Conservation (phyloP, 2,329 filamentous ascomycete species). For the Leptodontidium sp. region DNA sequence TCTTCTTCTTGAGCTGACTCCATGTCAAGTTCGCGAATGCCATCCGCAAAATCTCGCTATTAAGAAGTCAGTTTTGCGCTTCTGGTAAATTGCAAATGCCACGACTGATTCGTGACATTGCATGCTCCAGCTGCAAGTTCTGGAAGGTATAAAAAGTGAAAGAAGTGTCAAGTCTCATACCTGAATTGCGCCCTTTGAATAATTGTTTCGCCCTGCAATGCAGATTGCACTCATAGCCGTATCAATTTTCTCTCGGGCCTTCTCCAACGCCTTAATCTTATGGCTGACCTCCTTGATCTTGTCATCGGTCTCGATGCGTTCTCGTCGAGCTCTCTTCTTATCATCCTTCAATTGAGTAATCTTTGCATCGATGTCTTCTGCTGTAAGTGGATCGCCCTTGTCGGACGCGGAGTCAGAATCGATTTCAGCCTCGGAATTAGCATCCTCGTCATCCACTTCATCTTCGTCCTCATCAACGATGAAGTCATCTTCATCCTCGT, state of each 20-base stretch:
- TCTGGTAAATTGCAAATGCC: slow-evolving; percentile 46
- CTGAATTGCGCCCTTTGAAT: slow-evolving; percentile 15
- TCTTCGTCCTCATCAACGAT: slow-evolving; percentile 36
- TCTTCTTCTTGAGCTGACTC: slow-evolving; percentile 21
- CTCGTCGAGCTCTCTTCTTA: slow-evolving; percentile 52
- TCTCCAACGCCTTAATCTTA: slow-evolving; percentile 15
- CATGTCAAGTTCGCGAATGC: slow-evolving; percentile 18
- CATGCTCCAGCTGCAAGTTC: too few relatives aligned
- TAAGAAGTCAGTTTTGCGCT: slow-evolving; percentile 46
- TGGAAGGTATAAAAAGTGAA: neutral
- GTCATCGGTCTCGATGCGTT: slow-evolving; percentile 41
- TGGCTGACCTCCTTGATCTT: slow-evolving; percentile 44
- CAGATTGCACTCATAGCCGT: slow-evolving; percentile 19
- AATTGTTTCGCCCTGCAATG: slow-evolving; percentile 16
- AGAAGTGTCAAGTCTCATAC: neutral
- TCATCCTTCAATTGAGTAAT: slow-evolving; percentile 52
- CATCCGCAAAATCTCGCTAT: slow-evolving; percentile 18
- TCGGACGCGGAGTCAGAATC: slow-evolving; percentile 17
- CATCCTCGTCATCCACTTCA: slow-evolving; percentile 36
- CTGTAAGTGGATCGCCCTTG: slow-evolving; percentile 50
- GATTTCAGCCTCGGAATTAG: slow-evolving; percentile 28
- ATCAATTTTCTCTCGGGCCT: slow-evolving; percentile 13
- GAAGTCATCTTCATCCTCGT: slow-evolving; percentile 38
- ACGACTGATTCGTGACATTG: too few relatives aligned
- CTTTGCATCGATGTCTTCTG: slow-evolving; percentile 51